Conservation (phyloP, 2,329 filamentous ascomycete genomes). For the Ophiosphaerella korrae region DNA sequence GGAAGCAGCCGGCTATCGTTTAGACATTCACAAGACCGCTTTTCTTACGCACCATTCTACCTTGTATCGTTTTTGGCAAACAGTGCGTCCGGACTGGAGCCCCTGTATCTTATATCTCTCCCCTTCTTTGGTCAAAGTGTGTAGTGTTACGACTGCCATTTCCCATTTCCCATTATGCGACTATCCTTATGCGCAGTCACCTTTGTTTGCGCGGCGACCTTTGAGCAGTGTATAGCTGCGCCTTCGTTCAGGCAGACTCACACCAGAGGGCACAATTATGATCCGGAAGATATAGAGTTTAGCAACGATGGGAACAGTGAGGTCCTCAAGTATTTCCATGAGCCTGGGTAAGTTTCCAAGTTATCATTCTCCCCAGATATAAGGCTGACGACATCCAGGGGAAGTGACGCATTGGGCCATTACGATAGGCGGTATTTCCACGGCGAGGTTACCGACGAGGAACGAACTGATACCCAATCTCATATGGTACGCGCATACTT, state of each 20-base stretch:
- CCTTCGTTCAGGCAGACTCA: constrained; percentile 16
- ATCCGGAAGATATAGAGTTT: constrained; percentile 1
- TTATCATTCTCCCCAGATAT: neutral
- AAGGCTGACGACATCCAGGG: constrained; percentile 27
- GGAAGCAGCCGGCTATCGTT: neutral
- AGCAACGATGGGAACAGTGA: constrained; percentile 6
- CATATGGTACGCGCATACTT: constrained; percentile 78
- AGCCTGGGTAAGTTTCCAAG: constrained; percentile 40
- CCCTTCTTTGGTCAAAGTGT: neutral
- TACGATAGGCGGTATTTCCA: constrained; percentile 76
- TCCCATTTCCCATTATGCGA: constrained; percentile 26
- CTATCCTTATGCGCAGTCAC: constrained; percentile 27
- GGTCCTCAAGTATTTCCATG: constrained; percentile 47
- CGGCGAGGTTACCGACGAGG: constrained; percentile 66
- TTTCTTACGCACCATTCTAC: neutral
- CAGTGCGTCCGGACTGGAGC: neutral
- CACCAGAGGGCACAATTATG: neutral
- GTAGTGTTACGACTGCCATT: neutral
- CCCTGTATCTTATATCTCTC: neutral
- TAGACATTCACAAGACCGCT: neutral
- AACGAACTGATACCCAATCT: constrained; percentile 68
- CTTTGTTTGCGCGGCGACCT: constrained; percentile 25
- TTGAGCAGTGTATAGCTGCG: constrained; percentile 23
- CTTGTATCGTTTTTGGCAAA: neutral
- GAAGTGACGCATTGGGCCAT: constrained; percentile 65